Percentiles rank a stretch among this genome's conserved stretches.
Evolutionary conservation across 352 stramenopile genomes (phyloP).

Genomic region (Halophytophthora polymorphica): DNA sequence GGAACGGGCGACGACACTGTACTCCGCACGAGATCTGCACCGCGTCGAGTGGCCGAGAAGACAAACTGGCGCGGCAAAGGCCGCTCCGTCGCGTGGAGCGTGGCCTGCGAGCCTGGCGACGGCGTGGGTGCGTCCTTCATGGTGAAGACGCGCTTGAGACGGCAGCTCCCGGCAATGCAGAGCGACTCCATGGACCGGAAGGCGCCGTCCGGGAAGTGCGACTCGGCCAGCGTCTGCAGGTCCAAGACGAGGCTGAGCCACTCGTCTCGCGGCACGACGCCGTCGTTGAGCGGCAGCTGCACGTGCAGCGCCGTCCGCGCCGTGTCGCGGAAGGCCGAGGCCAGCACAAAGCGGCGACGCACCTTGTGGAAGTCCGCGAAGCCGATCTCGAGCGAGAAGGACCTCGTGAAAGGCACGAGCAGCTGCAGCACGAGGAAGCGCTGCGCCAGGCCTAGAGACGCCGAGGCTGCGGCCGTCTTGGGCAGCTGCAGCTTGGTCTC

Average conservation of each 20-base stretch:
- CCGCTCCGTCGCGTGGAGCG: constrained; percentile 26
- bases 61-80: constrained; percentile 72
- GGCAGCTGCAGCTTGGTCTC: constrained; percentile 84
- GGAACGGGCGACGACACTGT: constrained; percentile 26
- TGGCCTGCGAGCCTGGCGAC: constrained; percentile 9
- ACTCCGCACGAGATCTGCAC: constrained; percentile 3
- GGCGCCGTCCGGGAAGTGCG: constrained; percentile 44
- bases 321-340: constrained; percentile 76
- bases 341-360: constrained; percentile 67
- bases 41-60: constrained; percentile 34
- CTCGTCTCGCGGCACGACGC: constrained; percentile 45
- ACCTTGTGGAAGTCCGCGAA: constrained; percentile 76
- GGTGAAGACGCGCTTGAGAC: constrained; percentile 81
- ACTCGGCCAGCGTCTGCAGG: constrained; percentile 55
- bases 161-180: constrained; percentile 65
- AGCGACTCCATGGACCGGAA: constrained; percentile 81
- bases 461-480: constrained; percentile 34
- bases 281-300: constrained; percentile 54
- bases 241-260: constrained; percentile 84
- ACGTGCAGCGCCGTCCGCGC: constrained; percentile 52
- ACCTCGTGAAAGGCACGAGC: constrained; percentile 51
- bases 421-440: constrained; percentile 75
- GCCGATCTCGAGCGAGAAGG: constrained; percentile 76
- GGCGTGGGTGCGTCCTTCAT: constrained; percentile 74
- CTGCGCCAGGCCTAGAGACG: constrained; percentile 60